A percentile compares a stretch with the other conserved stretches of the same genome.
phyloP scores from a whole-genome alignment of 2,329 filamentous ascomycete species.

The Fusarium robinianum region DNA sequence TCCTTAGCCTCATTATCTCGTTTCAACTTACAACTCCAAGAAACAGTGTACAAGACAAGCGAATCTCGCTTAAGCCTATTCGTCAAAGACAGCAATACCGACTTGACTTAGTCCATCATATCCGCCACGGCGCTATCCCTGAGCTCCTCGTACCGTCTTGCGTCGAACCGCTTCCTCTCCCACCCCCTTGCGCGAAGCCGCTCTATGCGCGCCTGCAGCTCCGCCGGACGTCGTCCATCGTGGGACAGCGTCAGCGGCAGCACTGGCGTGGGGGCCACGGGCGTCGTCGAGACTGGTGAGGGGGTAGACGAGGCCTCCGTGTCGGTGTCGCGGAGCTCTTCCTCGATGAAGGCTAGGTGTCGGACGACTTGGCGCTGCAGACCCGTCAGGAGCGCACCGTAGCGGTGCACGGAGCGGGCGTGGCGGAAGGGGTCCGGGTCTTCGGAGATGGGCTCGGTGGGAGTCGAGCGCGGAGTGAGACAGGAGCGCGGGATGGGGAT shows the following conservation, averaged over 20 bases:
- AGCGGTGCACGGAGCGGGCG: slow-evolving; percentile 52
- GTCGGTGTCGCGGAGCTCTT: slow-evolving; percentile 38
- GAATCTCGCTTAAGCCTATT: too few species aligned
- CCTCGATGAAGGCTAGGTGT: slow-evolving; percentile 54
- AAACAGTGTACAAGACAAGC: too few species aligned
- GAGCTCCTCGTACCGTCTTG: slow-evolving; percentile 56
- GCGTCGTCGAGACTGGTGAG: neutral
- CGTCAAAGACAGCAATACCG: too few species aligned
- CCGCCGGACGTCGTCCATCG: slow-evolving; percentile 46
- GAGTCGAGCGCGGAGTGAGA: slow-evolving; percentile 20
- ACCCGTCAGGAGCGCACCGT: slow-evolving; percentile 52
- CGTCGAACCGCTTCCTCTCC: slow-evolving; percentile 60
- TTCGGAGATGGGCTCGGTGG: slow-evolving; percentile 12
- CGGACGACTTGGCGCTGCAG: slow-evolving; percentile 54
- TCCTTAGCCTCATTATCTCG: slow-evolving; percentile 22
- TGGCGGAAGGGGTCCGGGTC: slow-evolving; percentile 46
- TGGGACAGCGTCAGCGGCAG: slow-evolving; percentile 23
- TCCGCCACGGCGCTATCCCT: slow-evolving; percentile 58
- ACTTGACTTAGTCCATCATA: slow-evolving; percentile 41
- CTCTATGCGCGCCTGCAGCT: slow-evolving; percentile 58
- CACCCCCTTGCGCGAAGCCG: slow-evolving; percentile 58
- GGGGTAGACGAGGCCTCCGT: slow-evolving; percentile 30
- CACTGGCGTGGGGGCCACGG: neutral
- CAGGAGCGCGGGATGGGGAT: slow-evolving; percentile 26
- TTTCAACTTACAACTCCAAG: too few species aligned